phyloP scores from a whole-genome alignment of 2,329 filamentous ascomycete genomes.

The Sodiomyces alkalinus region DNA sequence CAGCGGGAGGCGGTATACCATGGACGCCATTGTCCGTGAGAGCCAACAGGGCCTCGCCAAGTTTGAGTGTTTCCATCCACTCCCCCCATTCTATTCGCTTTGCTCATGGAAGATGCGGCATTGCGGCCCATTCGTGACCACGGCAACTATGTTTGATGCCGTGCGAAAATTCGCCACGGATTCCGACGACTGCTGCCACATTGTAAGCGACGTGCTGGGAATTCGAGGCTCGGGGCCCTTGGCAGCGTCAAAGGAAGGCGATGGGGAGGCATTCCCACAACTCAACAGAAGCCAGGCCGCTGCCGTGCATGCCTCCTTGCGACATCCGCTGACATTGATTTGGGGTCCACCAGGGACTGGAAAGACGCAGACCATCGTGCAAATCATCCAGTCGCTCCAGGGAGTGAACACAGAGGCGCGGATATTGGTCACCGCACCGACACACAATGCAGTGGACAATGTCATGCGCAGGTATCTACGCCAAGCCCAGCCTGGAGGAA shows the following conservation, averaged over 20 bases:
- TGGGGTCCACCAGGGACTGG: constrained; percentile 30
- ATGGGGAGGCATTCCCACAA: no score
- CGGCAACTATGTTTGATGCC: constrained; percentile 21
- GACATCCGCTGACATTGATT: constrained; percentile 18
- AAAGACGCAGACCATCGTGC: constrained; percentile 25
- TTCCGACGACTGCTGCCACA: no score
- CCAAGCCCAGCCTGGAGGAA: not conserved
- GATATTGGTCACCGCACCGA: constrained; percentile 24
- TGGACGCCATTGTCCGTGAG: constrained; percentile 21
- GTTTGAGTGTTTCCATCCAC: constrained; percentile 21
- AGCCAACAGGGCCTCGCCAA: constrained; percentile 14
- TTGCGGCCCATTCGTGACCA: constrained; percentile 25
- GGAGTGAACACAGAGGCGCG: constrained; percentile 9
- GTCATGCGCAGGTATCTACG: constrained; percentile 20
- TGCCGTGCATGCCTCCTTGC: constrained; percentile 16
- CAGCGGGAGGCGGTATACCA: constrained; percentile 13
- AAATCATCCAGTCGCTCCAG: constrained; percentile 19
- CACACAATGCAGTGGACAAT: constrained; percentile 29
- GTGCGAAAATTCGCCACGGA: no score
- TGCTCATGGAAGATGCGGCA: constrained; percentile 21
- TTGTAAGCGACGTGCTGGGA: no score
- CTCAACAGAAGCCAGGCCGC: constrained; percentile 13
- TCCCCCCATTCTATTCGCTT: constrained; percentile 17
- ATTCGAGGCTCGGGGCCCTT: no score
- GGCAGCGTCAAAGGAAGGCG: no score